A percentile compares a stretch with the other conserved stretches of the same genome.
Evolutionary conservation across 75 land plant genomes (phyloP).

Genomic region (Cunninghamia lanceolata): DNA sequence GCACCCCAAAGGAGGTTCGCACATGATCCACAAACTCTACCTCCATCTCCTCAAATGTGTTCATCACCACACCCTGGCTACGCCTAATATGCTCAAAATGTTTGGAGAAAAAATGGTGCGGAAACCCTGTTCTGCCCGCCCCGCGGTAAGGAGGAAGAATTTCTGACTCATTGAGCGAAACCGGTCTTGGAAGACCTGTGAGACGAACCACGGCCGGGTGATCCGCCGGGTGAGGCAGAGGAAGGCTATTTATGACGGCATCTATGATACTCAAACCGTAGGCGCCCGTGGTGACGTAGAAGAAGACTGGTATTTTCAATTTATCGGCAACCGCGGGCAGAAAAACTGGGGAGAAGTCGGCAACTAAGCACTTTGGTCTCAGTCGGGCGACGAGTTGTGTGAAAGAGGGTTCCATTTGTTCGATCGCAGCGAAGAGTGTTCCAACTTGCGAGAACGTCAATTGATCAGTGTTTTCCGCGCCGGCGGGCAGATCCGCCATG

Average conservation of each 20-base stretch:
- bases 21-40: neutral
- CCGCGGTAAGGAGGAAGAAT: neutral
- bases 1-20: neutral
- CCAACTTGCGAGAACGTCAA: neutral
- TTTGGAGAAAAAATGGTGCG: neutral
- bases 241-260: neutral
- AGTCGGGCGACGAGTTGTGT: neutral
- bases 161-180: neutral
- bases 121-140: neutral
- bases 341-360: neutral
- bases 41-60: constrained; percentile 25
- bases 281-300: neutral
- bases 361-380: neutral
- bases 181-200: neutral
- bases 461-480: neutral
- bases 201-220: neutral
- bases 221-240: neutral
- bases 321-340: neutral
- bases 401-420: neutral
- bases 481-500: neutral
- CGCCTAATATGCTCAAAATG: neutral
- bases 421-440: neutral
- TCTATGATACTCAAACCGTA: neutral
- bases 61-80: constrained; percentile 10
- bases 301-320: neutral